Conservation (phyloP, 1,284 basidiomycete species). For the Paramarasmius palmivorus region DNA sequence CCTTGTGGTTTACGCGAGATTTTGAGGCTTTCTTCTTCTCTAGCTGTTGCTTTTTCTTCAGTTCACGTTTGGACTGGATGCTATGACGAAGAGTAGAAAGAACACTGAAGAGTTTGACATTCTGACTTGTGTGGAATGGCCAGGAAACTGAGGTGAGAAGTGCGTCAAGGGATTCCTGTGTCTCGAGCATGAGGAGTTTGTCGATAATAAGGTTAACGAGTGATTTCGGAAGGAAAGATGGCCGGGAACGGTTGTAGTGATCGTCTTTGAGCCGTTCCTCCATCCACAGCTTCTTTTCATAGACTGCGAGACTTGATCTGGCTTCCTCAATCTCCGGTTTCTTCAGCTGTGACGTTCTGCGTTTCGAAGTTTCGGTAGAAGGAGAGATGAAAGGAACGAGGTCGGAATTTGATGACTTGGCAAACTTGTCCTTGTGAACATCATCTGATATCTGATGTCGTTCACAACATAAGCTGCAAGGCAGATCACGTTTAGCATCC, state of each 20-base stretch:
- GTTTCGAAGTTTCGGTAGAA: not conserved
- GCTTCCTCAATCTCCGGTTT: not conserved
- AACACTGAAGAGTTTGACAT: not conserved
- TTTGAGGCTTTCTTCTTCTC: no score
- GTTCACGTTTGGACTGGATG: no score
- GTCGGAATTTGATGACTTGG: not conserved
- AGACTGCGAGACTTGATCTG: not conserved
- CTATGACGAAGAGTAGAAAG: no score
- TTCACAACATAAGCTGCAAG: conserved; percentile 2
- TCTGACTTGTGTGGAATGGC: not conserved
- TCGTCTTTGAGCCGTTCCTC: not conserved
- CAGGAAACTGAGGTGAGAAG: not conserved
- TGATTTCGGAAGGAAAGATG: not conserved
- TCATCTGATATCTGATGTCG: not conserved
- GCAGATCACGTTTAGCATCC: not conserved
- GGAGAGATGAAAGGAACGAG: not conserved
- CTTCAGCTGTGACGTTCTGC: not conserved
- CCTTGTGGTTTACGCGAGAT: no score
- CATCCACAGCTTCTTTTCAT: not conserved
- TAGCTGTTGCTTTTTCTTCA: no score
- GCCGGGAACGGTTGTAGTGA: not conserved
- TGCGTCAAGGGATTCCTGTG: not conserved
- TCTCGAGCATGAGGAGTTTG: not conserved
- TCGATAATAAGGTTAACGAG: not conserved
- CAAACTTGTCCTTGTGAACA: not conserved